phyloP scores from a whole-genome alignment of 306 rosid species.

The Corylus heterophylla region DNA sequence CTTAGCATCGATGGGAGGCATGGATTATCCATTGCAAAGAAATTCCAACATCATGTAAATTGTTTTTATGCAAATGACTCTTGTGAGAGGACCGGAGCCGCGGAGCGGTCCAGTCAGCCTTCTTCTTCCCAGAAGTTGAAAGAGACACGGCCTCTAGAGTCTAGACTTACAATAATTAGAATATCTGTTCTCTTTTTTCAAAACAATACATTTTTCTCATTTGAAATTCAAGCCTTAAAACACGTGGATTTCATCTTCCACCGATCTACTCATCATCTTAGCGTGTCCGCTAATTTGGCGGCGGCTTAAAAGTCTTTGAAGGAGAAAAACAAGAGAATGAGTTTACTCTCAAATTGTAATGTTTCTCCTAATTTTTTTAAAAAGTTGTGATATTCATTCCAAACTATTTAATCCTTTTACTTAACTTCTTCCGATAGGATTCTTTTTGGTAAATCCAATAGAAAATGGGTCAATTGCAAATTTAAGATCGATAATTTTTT shows the following conservation, averaged over 20 bases:
- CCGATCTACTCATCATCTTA: not conserved
- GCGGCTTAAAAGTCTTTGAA: slow-evolving; percentile 13
- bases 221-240: slow-evolving; percentile 1
- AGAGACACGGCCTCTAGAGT: not conserved
- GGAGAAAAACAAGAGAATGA: not conserved
- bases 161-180: not conserved
- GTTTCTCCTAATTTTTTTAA: too few species aligned
- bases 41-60: too few species aligned
- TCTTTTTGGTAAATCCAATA: too few species aligned
- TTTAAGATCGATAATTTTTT: too few species aligned
- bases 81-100: not conserved
- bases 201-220: not conserved
- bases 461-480: too few species aligned
- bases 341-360: too few species aligned
- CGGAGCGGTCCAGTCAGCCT: not conserved
- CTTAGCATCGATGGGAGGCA: not conserved
- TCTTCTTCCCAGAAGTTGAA: slow-evolving; percentile 10
- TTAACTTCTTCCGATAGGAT: too few species aligned
- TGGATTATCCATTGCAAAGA: too few species aligned
- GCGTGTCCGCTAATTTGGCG: not conserved
- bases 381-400: too few species aligned
- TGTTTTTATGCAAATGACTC: not conserved
- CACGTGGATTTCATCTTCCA: slow-evolving; percentile 14
- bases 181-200: not conserved
- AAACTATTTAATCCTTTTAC: too few species aligned